Evolutionary conservation across 306 rosid genomes (phyloP), one percentile per base, ranked within the genome.

Genomic region (Fagus sylvatica): DNA sequence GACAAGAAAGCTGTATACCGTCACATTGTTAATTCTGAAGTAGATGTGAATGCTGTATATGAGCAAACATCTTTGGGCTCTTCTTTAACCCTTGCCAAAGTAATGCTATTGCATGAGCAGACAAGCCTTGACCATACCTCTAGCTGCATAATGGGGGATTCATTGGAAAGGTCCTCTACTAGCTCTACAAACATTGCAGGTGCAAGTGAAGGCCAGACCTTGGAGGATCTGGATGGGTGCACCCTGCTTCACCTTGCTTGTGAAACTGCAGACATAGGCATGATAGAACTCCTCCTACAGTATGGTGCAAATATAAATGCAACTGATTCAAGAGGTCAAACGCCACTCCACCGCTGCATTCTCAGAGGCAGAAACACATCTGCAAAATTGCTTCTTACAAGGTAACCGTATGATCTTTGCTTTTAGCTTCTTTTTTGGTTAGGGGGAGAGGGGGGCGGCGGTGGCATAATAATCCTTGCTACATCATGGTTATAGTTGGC

Each of bases 261-360:
- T 76, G 98, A 96, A 84, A 93, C 96, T 57, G 90, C 94, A 32
- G 99, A 96, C 81, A 91, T 96, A 37, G 94, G 96, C 68, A 93
- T 96, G 99, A 86, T 96, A 73, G 99, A 96, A 78, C 96, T 96
- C 81, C 99, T 96, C 62, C 87, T 96, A 77, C 99, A 96, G 86
- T 96, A 93, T 62, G 97, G 99, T 77, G 98, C 97, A 64, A 86
- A 87, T 85, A 71, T 91, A 67, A 96, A 93, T 79, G 96, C 88
- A 32, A 68, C 86, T 5, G 98, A 93, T 82, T 87, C 84, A 49
- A 88, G 94, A 87, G 94, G 90, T 59, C 96, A 85, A 81, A 91
- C 94, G 6, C 96, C 99, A 64, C 89, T 96, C 1, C 98, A 93
- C 72, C 91, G 88, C 30, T 87, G 98, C 78, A 80, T 96, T 76